phyloP scores from a whole-genome alignment of 2,329 filamentous ascomycete genomes.

The Arthrobotrys entomopaga region DNA sequence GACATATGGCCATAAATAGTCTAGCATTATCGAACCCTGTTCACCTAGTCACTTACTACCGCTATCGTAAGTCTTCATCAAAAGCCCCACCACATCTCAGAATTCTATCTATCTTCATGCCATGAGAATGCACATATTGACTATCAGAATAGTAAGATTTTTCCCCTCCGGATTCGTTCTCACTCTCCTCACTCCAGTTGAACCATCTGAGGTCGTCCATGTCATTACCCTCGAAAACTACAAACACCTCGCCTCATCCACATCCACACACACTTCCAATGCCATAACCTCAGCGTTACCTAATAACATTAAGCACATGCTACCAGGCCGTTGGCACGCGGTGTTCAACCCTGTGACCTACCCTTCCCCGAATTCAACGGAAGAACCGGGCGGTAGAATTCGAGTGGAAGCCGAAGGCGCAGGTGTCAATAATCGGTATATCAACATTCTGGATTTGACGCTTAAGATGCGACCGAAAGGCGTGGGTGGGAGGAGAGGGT shows the following conservation, averaged over 20 bases:
- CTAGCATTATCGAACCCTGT: conserved; percentile 83
- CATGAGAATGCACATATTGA: conserved; percentile 5
- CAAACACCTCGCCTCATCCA: conserved; percentile 69
- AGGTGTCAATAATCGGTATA: conserved; percentile 71
- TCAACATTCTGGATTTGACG: conserved; percentile 82
- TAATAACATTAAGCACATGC: conserved; percentile 63
- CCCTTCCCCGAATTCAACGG: conserved; percentile 56
- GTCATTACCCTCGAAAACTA: conserved; percentile 71
- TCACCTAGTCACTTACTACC: conserved; percentile 97
- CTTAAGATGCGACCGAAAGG: conserved; percentile 67
- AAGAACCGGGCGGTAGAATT: conserved; percentile 66
- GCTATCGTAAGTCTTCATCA: conserved; percentile 69
- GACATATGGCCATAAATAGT: conserved; percentile 75
- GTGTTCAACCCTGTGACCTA: conserved; percentile 64
- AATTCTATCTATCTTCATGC: not conserved
- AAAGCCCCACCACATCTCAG: not conserved
- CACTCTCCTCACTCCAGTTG: conserved; percentile 79
- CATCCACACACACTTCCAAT: conserved; percentile 56
- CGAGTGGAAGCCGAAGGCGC: conserved; percentile 86
- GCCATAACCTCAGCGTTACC: conserved; percentile 61
- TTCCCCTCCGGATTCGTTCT: conserved; percentile 88
- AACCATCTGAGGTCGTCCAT: conserved; percentile 88
- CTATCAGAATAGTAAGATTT: conserved; percentile 72
- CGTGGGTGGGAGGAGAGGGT: conserved; percentile 67
- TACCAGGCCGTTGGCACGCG: conserved; percentile 74